These are phyloP conservation scores for Neurospora sp. DNA, from an alignment of 495 filamentous ascomycete genomes.

Conservation along the genomic window DNA sequence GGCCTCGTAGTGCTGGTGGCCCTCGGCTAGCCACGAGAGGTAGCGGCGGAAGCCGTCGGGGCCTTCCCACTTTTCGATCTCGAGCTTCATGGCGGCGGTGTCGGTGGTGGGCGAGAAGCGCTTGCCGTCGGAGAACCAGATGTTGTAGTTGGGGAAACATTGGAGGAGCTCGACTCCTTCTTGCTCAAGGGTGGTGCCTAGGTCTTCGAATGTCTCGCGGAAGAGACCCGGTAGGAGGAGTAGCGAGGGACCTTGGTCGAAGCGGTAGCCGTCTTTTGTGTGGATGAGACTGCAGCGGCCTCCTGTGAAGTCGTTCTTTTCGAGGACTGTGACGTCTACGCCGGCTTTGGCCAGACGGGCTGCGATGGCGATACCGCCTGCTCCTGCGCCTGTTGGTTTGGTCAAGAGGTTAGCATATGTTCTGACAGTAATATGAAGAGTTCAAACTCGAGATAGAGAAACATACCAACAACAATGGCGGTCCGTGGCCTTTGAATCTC, in stretches of 20 bases:
- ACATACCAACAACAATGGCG: conserved; percentile 9
- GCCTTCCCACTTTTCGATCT: conserved; percentile 58
- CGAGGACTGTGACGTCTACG: conserved; percentile 53
- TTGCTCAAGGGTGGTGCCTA: conserved; percentile 46
- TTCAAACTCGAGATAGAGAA: background rate
- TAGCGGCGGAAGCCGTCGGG: conserved; percentile 54
- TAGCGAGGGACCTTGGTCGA: conserved; percentile 63
- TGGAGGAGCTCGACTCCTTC: conserved; percentile 53
- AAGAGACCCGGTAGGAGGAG: conserved; percentile 59
- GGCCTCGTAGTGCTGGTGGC: conserved; percentile 55
- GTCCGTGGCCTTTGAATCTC: background rate
- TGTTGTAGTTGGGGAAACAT: conserved; percentile 61
- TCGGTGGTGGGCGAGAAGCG: conserved; percentile 50
- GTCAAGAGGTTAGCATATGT: background rate
- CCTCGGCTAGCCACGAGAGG: conserved; percentile 49
- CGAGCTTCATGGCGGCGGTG: conserved; percentile 50
- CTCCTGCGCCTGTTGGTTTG: conserved; percentile 44
- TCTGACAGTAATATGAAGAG: background rate
- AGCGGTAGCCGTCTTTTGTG: conserved; percentile 45
- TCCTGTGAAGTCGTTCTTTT: conserved; percentile 59
- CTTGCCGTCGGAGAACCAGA: conserved; percentile 48
- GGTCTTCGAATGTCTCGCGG: conserved; percentile 51
- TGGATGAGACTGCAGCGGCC: conserved; percentile 52
- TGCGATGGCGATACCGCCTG: conserved; percentile 56
- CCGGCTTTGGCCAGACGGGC: conserved; percentile 58